These are phyloP conservation scores for Boletus pseudopeckii DNA, from an alignment of 768 basidiomycete species.

Conservation along the genomic window DNA sequence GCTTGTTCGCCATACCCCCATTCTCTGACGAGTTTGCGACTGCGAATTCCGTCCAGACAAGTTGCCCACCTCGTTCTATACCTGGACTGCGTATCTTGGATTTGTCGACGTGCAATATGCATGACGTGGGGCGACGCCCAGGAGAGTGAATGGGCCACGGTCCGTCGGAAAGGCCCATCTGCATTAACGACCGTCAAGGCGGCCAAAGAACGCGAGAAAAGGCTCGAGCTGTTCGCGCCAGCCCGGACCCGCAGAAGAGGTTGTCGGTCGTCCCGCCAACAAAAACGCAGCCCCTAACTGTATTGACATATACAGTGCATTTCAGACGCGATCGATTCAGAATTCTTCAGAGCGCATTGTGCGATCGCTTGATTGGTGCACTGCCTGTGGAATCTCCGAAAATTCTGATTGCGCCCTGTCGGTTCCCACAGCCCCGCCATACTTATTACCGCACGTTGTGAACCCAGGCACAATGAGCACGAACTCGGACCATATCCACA, in stretches of 20 bases:
- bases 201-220: too few species aligned
- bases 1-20: conserved; percentile 38
- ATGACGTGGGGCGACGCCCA: conserved; percentile 49
- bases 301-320: too few species aligned
- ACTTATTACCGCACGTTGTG: too few species aligned
- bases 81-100: conserved; percentile 64
- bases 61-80: conserved; percentile 36
- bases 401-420: not conserved
- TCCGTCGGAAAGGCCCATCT: too few species aligned
- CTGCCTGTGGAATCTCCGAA: not conserved
- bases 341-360: not conserved
- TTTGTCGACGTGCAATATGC: conserved; percentile 65
- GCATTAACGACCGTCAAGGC: conserved; percentile 61
- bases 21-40: conserved; percentile 51
- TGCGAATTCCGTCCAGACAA: conserved; percentile 71
- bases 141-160: too few species aligned
- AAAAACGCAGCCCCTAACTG: conserved; percentile 8
- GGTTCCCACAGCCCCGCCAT: too few species aligned
- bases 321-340: too few species aligned
- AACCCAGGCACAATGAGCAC: not conserved
- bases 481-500: not conserved
- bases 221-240: too few species aligned
- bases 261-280: too few species aligned
- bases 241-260: not conserved
- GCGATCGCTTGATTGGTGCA: conserved; percentile 1